These are phyloP conservation scores for Populus tremula DNA, from an alignment of 345 rosid genomes.

Conservation along the genomic window DNA sequence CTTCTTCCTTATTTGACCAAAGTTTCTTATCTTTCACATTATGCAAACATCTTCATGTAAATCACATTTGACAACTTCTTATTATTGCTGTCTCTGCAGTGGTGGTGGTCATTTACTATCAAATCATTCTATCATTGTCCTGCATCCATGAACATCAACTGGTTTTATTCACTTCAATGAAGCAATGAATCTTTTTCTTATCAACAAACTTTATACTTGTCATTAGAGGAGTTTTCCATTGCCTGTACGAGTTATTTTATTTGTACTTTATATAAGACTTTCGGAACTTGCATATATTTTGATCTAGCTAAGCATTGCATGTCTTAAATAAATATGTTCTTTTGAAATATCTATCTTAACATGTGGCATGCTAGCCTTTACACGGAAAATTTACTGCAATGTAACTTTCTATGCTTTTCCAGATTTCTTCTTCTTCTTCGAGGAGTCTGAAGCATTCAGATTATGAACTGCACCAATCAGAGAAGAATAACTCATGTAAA, in stretches of 20 bases:
- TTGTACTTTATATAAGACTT: background rate
- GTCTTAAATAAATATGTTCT: background rate
- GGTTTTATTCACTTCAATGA: background rate
- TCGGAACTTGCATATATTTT: background rate
- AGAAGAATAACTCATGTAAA: constrained; percentile 27
- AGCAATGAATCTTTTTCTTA: background rate
- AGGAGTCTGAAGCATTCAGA: constrained; percentile 42
- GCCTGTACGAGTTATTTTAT: background rate
- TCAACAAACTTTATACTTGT: background rate
- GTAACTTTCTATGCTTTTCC: constrained; percentile 21
- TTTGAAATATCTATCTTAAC: too few relatives aligned
- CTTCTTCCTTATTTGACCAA: background rate
- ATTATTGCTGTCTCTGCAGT: background rate
- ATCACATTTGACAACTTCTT: background rate
- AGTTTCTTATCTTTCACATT: background rate
- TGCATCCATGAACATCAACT: background rate
- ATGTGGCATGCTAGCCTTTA: background rate
- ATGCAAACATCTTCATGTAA: background rate
- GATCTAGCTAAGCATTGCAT: background rate
- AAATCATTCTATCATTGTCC: background rate
- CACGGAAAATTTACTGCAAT: background rate
- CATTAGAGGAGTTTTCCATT: background rate
- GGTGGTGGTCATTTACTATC: background rate
- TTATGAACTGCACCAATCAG: constrained; percentile 34
- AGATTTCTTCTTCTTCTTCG: constrained; percentile 40